Percentiles rank a stretch among this genome's conserved stretches.
These are phyloP conservation scores for Nannochloropsis salina DNA, from an alignment of 108 stramenopile genomes.

Conservation along the genomic window DNA sequence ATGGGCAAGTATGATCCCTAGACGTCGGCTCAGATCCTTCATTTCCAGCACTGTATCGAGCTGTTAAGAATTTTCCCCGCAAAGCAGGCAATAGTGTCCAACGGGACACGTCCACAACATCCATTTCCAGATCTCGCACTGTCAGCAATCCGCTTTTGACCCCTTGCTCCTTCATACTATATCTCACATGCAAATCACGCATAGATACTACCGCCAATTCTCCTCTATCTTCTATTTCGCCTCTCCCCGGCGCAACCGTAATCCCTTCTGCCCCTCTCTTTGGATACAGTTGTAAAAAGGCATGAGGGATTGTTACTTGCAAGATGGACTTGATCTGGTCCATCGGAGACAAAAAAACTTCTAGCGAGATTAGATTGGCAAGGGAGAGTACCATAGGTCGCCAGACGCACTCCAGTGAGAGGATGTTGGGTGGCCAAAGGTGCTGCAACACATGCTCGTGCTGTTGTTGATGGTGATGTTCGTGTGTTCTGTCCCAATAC, in stretches of 20 bases:
- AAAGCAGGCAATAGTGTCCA: slow-evolving; percentile 7
- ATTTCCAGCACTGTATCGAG: background rate
- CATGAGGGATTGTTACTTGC: slow-evolving; percentile 1
- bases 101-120: slow-evolving; percentile 19
- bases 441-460: background rate
- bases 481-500: background rate
- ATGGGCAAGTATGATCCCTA: background rate
- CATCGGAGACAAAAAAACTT: background rate
- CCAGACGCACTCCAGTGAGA: background rate
- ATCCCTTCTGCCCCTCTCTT: background rate
- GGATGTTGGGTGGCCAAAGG: background rate
- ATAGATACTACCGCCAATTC: background rate
- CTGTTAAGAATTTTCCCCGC: background rate
- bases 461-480: background rate
- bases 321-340: background rate
- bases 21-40: background rate
- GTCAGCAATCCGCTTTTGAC: background rate
- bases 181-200: background rate
- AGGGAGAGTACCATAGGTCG: background rate
- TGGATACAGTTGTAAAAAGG: background rate
- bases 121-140: background rate
- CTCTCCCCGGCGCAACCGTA: background rate
- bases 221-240: background rate
- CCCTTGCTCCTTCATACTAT: background rate
- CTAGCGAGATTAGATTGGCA: background rate